phyloP scores from a whole-genome alignment of 164 flowering plant genomes.

The Vitis amurensis region DNA sequence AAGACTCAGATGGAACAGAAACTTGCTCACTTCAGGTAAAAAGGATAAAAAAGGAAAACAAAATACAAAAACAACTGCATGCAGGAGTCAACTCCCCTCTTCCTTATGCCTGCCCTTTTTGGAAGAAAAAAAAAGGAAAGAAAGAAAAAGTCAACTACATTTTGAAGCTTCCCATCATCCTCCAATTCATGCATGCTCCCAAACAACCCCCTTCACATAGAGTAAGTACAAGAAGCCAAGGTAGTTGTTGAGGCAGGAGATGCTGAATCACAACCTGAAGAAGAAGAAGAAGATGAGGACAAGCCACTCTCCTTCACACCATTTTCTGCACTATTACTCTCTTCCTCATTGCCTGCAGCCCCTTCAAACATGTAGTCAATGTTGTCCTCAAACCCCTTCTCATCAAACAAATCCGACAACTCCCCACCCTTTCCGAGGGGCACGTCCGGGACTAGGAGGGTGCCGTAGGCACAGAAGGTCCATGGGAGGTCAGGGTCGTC shows the following conservation, averaged over 20 bases:
- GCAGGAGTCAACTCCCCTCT: no score
- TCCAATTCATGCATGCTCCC: neutral
- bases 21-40: no score
- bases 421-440: constrained; percentile 33
- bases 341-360: constrained; percentile 10
- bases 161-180: neutral
- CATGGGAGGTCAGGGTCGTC: constrained; percentile 27
- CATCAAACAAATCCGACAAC: constrained; percentile 37
- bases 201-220: constrained; percentile 2
- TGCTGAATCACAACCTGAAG: no score
- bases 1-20: no score
- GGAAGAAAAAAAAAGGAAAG: no score
- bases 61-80: no score
- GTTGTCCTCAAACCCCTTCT: constrained; percentile 47
- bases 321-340: constrained; percentile 11
- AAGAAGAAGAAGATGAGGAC: constrained; percentile 6
- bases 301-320: constrained; percentile 5
- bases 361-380: constrained; percentile 48
- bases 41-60: no score
- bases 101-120: no score
- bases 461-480: constrained; percentile 28
- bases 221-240: constrained; percentile 22
- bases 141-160: no score
- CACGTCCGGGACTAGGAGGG: constrained; percentile 28
- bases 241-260: constrained; percentile 13